Evolutionary conservation across 441 rosid species (phyloP).

Genomic region (Corymbia citriodora): DNA sequence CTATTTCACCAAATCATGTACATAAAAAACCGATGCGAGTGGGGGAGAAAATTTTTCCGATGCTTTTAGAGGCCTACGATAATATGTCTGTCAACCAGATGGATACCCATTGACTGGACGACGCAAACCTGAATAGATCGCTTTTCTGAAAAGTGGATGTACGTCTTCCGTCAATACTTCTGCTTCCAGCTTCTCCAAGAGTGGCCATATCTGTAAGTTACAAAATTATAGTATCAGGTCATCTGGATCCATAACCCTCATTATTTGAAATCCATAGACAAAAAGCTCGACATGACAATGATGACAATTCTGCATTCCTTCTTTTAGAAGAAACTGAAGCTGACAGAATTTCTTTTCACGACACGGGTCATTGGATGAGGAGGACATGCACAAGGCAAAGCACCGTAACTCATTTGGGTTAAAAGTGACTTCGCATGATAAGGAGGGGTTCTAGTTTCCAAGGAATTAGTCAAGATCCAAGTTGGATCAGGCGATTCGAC

Average conservation of each 20-base stretch:
- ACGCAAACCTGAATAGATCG: conserved; percentile 65
- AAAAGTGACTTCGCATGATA: neutral
- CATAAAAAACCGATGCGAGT: neutral
- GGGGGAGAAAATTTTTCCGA: neutral
- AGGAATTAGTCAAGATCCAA: neutral
- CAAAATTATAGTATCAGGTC: conserved; percentile 2
- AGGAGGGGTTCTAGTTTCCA: neutral
- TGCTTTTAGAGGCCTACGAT: neutral
- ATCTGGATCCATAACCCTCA: neutral
- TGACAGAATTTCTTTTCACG: neutral
- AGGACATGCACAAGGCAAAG: neutral
- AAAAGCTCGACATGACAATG: neutral
- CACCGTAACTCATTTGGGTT: neutral
- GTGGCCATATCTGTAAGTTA: conserved; percentile 72
- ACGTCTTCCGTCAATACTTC: conserved; percentile 59
- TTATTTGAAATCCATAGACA: neutral
- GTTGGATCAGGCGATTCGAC: neutral
- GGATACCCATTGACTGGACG: conserved; percentile 17
- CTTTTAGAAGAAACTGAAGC: neutral
- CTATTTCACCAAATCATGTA: neutral
- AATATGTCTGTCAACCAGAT: conserved; percentile 1
- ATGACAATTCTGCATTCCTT: neutral
- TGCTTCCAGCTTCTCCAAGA: conserved; percentile 69
- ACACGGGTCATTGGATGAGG: neutral
- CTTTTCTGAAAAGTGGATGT: conserved; percentile 77